A percentile compares a stretch with the other conserved stretches of the same genome.
These are phyloP conservation scores for Calonectria ilicicola DNA, from an alignment of 2,329 filamentous ascomycete species.

Conservation along the genomic window DNA sequence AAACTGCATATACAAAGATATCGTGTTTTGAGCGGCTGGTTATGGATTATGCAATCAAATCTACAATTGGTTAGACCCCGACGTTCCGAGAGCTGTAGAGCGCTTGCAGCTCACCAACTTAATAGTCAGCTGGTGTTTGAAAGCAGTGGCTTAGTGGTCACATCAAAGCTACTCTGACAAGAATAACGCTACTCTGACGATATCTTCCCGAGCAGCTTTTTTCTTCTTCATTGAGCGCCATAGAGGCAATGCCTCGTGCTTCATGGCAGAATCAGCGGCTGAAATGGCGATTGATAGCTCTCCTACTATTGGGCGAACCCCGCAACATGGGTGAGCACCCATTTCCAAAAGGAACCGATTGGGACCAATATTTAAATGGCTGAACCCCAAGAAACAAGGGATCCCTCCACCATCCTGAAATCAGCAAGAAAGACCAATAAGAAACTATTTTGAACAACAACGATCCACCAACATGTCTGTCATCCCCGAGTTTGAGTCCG, in stretches of 20 bases:
- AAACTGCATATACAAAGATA: background rate
- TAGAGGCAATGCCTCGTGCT: background rate
- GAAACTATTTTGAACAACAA: background rate
- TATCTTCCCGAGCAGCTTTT: background rate
- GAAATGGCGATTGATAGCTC: slow-evolving; percentile 25
- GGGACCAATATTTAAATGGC: slow-evolving; percentile 7
- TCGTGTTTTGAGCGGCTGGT: background rate
- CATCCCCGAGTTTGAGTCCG: slow-evolving; percentile 37
- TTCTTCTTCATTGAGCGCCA: background rate
- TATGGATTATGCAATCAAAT: background rate
- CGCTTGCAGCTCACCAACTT: background rate
- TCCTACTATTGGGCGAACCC: slow-evolving; percentile 20
- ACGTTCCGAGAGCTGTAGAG: background rate
- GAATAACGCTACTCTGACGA: background rate
- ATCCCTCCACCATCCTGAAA: background rate
- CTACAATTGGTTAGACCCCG: background rate
- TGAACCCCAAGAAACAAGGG: background rate
- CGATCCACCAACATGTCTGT: slow-evolving; percentile 42
- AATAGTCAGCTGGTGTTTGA: too few species aligned
- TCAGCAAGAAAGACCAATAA: background rate
- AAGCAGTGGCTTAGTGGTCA: background rate
- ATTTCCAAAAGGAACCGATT: slow-evolving; percentile 12
- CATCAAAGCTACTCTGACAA: slow-evolving; percentile 1
- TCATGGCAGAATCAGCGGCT: slow-evolving; percentile 16
- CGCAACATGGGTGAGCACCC: slow-evolving; percentile 13